Evolutionary conservation across 129 eudicot species (phyloP), one percentile per base, ranked within the genome.

Genomic region (Flaveria robusta): DNA sequence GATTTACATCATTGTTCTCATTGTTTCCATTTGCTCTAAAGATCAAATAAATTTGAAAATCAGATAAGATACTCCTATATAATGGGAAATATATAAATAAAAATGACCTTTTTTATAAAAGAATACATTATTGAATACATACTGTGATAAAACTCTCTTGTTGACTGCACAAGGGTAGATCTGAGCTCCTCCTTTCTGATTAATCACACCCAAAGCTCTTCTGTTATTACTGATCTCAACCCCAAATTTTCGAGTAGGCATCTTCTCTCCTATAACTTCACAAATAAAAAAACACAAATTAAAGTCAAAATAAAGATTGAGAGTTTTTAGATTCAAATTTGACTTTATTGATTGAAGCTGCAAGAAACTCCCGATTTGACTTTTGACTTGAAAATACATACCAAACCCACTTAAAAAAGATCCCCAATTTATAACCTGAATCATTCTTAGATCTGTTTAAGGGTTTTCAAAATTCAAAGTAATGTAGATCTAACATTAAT

Each of bases 111-210:
- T 12, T 13, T 8, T 20, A 5, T 34, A 0, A 2, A 11, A 64
- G 13, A 0, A 23, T 20, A 50, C 5, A 20, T 27, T 1, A 49
- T 11, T 39, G 46, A 51, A 50, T 23, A 49, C 56, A 73, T 85
- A 88, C 94, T 85, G 86, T 77, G 89, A 69, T 65, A 75, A 85
- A 72, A 82, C 76, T 86, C 90, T 85, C 79, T 91, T 91, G 87
- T 84, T 84, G 76, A 83, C 88, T 66, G 76, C 86, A 86, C 91
- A 77, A 51, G 90, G 91, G 62, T 84, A 86, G 3, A 77, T 72
- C 22, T 85, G 78, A 75, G 83, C 85, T 74, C 84, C 96, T 50
- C 76, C 84, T 64, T 86, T 89, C 66, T 89, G 96, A 80, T 82
- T 87, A 56, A 89, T 87, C 26, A 56, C 86, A 70, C 96, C 65